Base-by-base conservation (phyloP, 495 filamentous ascomycete species). In the Lindgomyces ingoldianus region DNA sequence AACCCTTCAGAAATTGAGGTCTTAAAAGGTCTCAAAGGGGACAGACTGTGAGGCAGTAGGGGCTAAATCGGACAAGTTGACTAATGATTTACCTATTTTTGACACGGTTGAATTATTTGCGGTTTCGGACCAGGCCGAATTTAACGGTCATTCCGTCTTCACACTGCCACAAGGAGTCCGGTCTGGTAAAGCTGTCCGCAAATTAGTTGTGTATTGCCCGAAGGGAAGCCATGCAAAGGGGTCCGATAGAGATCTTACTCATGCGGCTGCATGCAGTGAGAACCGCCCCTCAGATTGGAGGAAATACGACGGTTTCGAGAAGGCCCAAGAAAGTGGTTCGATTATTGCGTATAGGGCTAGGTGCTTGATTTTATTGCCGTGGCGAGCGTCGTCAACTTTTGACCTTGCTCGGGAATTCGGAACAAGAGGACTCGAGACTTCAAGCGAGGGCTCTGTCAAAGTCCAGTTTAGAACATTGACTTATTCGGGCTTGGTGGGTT, bases 241-340 rank as follows among this genome's bases (percentile, higher is more conserved):
- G 14, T 39, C 33, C 4, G 54, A 57, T 64, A 64, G 25, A 56
- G 44, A 51, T 64, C 61, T 64, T 57, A 64, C 61, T 57, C 53
- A 57, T 49, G 52, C 61, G 44, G 61, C 11, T 64, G 53, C 61
- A 64, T 63, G 50, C 60, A 47, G 51, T 47, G 16, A 24, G 49
- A 39, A 49, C 22, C 29, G n/a, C 1, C 33, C 4, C 21, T 4
- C 18, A 36, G 21, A 49, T 56, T 47, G 36, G 60, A 50, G 52
- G 19, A 25, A 52, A 11, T 36, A 26, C 51, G 51, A 64, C 48
- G 25, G 22, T 45, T 18, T n/a, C n/a, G 24, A 44, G 22, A 18
- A 33, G 14, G 1, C 41, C 16, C 6, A 29, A 8, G 14, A 49
- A 39, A 33, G 22, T 50, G 57, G 45, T 24, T 24, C 46, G 29